Evolutionary conservation across 352 stramenopile species (phyloP).

Genomic region (Pythium aristosporum): DNA sequence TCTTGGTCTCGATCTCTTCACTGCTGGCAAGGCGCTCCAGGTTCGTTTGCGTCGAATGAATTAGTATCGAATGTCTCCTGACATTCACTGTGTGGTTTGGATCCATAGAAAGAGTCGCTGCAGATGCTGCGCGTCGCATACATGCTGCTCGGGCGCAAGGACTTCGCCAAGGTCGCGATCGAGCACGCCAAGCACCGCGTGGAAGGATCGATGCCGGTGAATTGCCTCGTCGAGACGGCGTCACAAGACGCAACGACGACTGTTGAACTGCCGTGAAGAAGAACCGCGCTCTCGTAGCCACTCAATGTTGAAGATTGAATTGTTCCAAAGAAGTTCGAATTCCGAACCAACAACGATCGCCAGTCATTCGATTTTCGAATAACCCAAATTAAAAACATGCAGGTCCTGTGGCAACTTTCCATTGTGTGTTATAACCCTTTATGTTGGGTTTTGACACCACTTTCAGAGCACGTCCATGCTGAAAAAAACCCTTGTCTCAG

Average conservation of each 20-base stretch:
- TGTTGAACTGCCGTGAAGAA: slow-evolving; percentile 7
- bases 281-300: neutral
- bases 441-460: neutral
- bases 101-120: slow-evolving; percentile 43
- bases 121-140: slow-evolving; percentile 51
- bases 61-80: neutral
- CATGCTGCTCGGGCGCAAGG: slow-evolving; percentile 44
- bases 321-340: slow-evolving; percentile 6
- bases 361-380: slow-evolving; percentile 6
- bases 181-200: slow-evolving; percentile 37
- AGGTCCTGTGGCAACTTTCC: neutral
- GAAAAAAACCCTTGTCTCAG: neutral
- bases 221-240: slow-evolving; percentile 16
- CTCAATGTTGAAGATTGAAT: slow-evolving; percentile 14
- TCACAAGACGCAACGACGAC: neutral
- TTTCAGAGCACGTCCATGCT: neutral
- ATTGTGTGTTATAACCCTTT: neutral
- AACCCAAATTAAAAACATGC: slow-evolving; percentile 13
- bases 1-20: slow-evolving; percentile 64
- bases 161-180: slow-evolving; percentile 43
- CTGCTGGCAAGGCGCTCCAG: slow-evolving; percentile 36
- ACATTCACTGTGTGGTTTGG: neutral
- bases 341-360: slow-evolving; percentile 1
- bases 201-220: slow-evolving; percentile 2
- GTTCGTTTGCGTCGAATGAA: slow-evolving; percentile 18